These are phyloP conservation scores for Symbiodinium natans DNA, from an alignment of 73 alveolate species.

Conservation along the genomic window DNA sequence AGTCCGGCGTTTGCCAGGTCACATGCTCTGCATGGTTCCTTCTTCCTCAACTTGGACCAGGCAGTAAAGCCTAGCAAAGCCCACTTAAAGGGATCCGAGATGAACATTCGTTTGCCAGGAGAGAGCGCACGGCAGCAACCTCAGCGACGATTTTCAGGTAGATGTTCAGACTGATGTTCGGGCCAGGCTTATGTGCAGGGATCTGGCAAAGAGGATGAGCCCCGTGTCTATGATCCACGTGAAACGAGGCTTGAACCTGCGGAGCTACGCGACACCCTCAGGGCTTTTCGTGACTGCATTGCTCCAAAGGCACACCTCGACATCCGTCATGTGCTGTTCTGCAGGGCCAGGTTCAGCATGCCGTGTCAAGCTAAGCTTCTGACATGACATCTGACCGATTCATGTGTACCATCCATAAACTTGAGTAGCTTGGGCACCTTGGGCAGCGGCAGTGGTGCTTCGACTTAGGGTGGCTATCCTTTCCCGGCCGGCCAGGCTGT, in stretches of 20 bases:
- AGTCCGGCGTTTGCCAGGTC: background rate
- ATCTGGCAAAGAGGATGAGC: background rate
- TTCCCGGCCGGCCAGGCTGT: background rate
- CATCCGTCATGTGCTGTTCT: background rate
- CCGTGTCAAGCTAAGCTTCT: too few species aligned
- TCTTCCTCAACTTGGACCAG: background rate
- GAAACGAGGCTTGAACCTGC: background rate
- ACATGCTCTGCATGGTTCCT: constrained; percentile 9
- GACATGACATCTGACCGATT: too few species aligned
- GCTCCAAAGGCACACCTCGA: too few species aligned
- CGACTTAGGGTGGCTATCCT: background rate
- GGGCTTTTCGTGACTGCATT: background rate
- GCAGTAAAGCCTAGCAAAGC: background rate
- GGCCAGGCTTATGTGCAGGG: background rate
- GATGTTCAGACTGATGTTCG: background rate
- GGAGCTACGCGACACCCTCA: background rate
- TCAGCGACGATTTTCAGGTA: background rate
- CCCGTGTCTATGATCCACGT: too few species aligned
- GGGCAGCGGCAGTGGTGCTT: too few species aligned
- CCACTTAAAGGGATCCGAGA: too few species aligned
- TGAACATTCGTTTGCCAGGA: background rate
- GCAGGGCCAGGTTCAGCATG: background rate
- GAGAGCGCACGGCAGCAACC: background rate
- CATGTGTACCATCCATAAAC: too few species aligned
- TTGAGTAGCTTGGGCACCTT: too few species aligned